Evolutionary conservation across 345 rosid species (phyloP), one percentile per base, ranked within the genome.

Genomic region (Hypericum perforatum): DNA sequence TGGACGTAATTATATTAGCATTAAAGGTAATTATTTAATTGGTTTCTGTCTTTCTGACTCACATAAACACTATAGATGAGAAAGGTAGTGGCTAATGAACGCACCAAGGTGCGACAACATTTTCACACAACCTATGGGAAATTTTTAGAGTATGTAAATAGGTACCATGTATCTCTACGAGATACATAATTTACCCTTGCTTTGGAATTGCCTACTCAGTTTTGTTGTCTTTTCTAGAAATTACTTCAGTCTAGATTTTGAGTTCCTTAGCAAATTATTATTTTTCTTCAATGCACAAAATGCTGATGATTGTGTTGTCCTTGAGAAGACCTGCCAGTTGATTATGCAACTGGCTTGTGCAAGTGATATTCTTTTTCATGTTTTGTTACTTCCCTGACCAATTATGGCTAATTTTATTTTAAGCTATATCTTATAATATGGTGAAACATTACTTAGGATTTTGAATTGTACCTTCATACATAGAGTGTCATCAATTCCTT

Each of bases 1-100:
- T n/a, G n/a, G n/a, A n/a, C n/a, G n/a, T n/a, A n/a, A n/a, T n/a
- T n/a, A n/a, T n/a, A n/a, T n/a, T n/a, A n/a, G n/a, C n/a, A n/a
- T n/a, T n/a, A n/a, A n/a, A n/a, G n/a, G n/a, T n/a, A n/a, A n/a
- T n/a, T n/a, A n/a, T n/a, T n/a, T n/a, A n/a, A n/a, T n/a, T n/a
- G n/a, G n/a, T n/a, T n/a, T n/a, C n/a, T n/a, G n/a, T n/a, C n/a
- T n/a, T n/a, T n/a, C n/a, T n/a, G n/a, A n/a, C 32, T 22, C 76
- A 58, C 95, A 92, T 97, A 92, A 86, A 92, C 80, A 78, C 86
- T 92, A 74, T 74, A 86, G 99, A 84, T 95, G 46, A 80, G 87
- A 70, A 85, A 74, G 70, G 82, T 67, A 41, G 62, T 74, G 78
- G 76, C 75, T 63, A 80, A 64, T 62, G 95, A 78, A 69, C 87